Conservation (phyloP, 2,329 filamentous ascomycete species). For the Ophiostoma pallidulum region DNA sequence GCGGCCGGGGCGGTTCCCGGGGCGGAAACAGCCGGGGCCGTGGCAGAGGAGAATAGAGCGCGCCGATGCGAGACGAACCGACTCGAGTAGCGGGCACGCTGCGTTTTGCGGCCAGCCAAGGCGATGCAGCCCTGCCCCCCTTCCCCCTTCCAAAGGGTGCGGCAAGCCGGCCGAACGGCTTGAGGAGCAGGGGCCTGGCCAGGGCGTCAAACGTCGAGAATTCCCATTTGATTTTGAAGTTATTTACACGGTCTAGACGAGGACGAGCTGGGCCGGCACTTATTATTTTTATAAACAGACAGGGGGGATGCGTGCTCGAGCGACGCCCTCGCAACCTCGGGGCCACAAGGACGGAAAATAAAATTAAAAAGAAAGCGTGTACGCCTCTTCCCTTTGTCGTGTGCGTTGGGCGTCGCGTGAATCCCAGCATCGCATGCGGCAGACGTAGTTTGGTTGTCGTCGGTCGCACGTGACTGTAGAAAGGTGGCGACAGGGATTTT, state of each 20-base stretch:
- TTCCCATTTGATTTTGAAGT: constrained; percentile 9
- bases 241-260: constrained; percentile 2
- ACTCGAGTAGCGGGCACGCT: no score
- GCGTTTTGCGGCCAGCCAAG: no score
- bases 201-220: no score
- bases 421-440: no score
- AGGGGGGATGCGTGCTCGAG: no score
- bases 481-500: background rate
- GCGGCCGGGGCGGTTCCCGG: constrained; percentile 42
- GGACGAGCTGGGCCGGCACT: constrained; percentile 1
- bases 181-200: no score
- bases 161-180: background rate
- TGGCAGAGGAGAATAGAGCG: constrained; percentile 20
- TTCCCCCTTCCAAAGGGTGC: background rate
- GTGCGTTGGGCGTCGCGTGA: no score
- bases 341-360: background rate
- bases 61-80: background rate
- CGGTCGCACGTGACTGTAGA: constrained; percentile 1
- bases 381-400: no score
- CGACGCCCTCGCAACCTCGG: background rate
- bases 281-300: no score
- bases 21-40: constrained; percentile 31
- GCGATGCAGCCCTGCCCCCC: no score
- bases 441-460: no score
- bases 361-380: background rate